phyloP scores from a whole-genome alignment of 2,329 filamentous ascomycete genomes.

The Erysiphe neolycopersici region DNA sequence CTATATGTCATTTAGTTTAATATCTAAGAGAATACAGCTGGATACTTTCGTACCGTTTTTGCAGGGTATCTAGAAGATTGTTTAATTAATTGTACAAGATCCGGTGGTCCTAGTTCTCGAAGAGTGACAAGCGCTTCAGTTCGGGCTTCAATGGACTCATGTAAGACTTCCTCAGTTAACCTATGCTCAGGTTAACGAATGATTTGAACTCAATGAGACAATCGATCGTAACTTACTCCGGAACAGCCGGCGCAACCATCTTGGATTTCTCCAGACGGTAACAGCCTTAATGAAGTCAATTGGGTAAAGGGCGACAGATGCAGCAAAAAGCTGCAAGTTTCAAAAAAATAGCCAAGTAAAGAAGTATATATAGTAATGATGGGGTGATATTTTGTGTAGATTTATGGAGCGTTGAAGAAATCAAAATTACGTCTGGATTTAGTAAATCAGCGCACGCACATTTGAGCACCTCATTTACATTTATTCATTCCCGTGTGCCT shows the following conservation, averaged over 20 bases:
- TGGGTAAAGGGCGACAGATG: too few relatives aligned
- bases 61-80: slow-evolving; percentile 28
- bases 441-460: too few relatives aligned
- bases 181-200: slow-evolving; percentile 19
- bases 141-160: slow-evolving; percentile 75
- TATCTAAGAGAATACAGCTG: not conserved
- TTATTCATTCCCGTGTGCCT: too few relatives aligned
- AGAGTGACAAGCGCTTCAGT: slow-evolving; percentile 68
- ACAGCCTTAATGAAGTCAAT: too few relatives aligned
- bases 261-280: slow-evolving; percentile 1
- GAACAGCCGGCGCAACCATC: slow-evolving; percentile 35
- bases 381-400: too few relatives aligned
- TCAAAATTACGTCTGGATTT: too few relatives aligned
- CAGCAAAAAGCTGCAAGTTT: too few relatives aligned
- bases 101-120: slow-evolving; percentile 82
- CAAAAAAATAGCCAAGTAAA: too few relatives aligned
- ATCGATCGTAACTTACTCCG: slow-evolving; percentile 29
- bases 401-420: too few relatives aligned
- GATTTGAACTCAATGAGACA: slow-evolving; percentile 4
- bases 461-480: too few relatives aligned
- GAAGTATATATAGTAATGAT: too few relatives aligned
- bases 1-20: slow-evolving; percentile 18
- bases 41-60: slow-evolving; percentile 22
- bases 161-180: slow-evolving; percentile 77
- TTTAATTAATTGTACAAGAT: slow-evolving; percentile 86